phyloP scores from a whole-genome alignment of 2,329 filamentous ascomycete genomes.

The Trichoderma cornu-damae region DNA sequence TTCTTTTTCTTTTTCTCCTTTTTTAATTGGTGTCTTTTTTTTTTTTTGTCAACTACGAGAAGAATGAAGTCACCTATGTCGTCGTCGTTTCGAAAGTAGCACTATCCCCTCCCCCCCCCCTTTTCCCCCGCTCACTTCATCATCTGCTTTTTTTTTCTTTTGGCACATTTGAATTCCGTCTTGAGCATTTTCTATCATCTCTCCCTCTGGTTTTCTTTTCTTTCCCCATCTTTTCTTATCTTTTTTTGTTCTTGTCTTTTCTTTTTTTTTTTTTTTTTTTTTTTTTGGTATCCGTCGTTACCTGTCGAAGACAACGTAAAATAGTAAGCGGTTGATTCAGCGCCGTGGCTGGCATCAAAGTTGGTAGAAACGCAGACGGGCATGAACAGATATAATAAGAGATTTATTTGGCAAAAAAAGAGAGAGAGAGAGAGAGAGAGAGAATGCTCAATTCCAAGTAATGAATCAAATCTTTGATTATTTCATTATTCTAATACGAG shows the following conservation, averaged over 20 bases:
- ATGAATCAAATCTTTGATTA: not conserved
- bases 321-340: not conserved
- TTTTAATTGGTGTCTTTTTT: not conserved
- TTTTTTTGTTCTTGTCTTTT: not conserved
- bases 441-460: not conserved
- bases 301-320: not conserved
- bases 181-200: too few relatives aligned
- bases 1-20: not conserved
- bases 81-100: too few relatives aligned
- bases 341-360: not conserved
- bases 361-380: not conserved
- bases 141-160: not conserved
- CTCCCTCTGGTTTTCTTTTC: not conserved
- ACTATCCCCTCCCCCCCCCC: too few relatives aligned
- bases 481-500: not conserved
- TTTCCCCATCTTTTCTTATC: too few relatives aligned
- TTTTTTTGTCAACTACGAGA: not conserved
- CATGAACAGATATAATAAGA: not conserved
- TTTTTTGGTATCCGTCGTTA: not conserved
- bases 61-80: too few relatives aligned
- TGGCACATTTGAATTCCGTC: too few relatives aligned
- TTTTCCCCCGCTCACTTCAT: too few relatives aligned
- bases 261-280: not conserved
- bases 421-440: too few relatives aligned
- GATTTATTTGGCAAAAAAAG: too few relatives aligned